A percentile compares a stretch with the other conserved stretches of the same genome.
Conservation (phyloP, 495 filamentous ascomycete species). For the Aspergillus egyptiacus region DNA sequence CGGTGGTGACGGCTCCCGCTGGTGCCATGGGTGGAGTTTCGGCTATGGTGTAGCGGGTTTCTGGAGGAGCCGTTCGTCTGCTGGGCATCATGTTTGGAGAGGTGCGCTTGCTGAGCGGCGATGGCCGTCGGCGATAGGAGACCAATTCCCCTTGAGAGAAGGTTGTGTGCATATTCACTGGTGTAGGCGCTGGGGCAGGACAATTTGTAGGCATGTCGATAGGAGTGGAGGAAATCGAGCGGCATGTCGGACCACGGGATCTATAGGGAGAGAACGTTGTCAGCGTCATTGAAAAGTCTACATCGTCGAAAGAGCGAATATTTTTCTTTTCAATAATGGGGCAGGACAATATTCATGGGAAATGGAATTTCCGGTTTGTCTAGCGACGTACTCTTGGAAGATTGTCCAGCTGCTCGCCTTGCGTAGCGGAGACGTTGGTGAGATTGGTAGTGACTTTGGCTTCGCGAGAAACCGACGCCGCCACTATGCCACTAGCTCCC, state of each 20-base stretch:
- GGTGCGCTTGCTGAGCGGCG: conserved; percentile 35
- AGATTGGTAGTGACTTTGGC: conserved; percentile 24
- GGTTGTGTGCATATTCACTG: conserved; percentile 62
- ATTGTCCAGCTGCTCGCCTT: conserved; percentile 24
- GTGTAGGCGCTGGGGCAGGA: conserved; percentile 63
- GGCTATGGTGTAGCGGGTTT: conserved; percentile 10
- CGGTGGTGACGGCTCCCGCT: conserved; percentile 9
- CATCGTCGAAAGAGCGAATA: neutral
- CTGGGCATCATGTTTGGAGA: conserved; percentile 12
- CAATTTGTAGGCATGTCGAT: conserved; percentile 72
- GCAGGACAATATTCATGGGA: conserved; percentile 8
- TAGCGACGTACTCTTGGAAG: conserved; percentile 31
- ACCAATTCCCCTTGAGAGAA: conserved; percentile 69
- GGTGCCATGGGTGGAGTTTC: conserved; percentile 13
- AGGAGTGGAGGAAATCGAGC: conserved; percentile 66
- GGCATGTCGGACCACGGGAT: conserved; percentile 73
- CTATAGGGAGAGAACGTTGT: conserved; percentile 34
- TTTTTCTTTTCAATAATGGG: neutral
- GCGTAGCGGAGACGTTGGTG: conserved; percentile 31
- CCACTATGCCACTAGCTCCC: conserved; percentile 14
- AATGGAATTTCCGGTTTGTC: neutral
- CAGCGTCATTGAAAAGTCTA: conserved; percentile 6
- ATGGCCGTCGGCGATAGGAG: conserved; percentile 44
- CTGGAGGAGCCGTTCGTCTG: conserved; percentile 11
- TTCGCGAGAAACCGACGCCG: conserved; percentile 8